Percentiles rank a stretch among this genome's conserved stretches.
phyloP scores from a whole-genome alignment of 106 monocot genomes.

The Acanthochlamys bracteata region DNA sequence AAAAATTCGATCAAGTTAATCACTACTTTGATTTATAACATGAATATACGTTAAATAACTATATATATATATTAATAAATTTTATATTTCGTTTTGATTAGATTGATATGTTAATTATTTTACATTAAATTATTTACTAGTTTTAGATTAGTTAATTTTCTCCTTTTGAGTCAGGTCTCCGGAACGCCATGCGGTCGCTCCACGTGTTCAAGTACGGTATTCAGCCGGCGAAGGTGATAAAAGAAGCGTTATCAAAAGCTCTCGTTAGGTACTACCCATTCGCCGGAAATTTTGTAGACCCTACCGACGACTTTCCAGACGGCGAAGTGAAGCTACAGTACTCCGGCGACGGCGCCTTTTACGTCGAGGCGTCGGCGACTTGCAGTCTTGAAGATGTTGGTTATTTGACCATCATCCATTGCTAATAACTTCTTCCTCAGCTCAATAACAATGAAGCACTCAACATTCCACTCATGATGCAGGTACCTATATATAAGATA shows the following conservation, averaged over 20 bases:
- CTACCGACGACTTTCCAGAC: background rate
- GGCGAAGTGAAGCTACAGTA: conserved; percentile 23
- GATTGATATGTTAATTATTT: too few relatives aligned
- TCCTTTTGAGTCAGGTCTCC: too few relatives aligned
- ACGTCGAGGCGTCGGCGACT: conserved; percentile 28
- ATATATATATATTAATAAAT: too few relatives aligned
- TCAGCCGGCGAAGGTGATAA: conserved; percentile 15
- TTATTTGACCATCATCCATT: conserved; percentile 23
- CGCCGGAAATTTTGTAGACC: conserved; percentile 28
- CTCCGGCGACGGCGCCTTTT: conserved; percentile 35
- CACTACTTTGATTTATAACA: too few relatives aligned
- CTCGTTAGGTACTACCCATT: conserved; percentile 39
- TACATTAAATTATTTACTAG: too few relatives aligned
- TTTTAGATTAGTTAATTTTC: too few relatives aligned
- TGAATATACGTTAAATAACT: too few relatives aligned
- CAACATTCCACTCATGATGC: conserved; percentile 24
- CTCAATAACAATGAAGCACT: background rate
- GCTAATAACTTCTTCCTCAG: conserved; percentile 26
- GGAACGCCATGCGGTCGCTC: conserved; percentile 25
- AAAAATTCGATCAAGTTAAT: too few relatives aligned
- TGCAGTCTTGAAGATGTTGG: conserved; percentile 32
- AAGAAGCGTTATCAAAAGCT: conserved; percentile 22
- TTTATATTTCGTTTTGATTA: too few relatives aligned
- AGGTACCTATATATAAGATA: too few relatives aligned
- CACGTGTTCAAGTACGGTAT: conserved; percentile 30